These are phyloP conservation scores for Mesostigma viride DNA, from an alignment of 139 green algal genomes.

Conservation along the genomic window DNA sequence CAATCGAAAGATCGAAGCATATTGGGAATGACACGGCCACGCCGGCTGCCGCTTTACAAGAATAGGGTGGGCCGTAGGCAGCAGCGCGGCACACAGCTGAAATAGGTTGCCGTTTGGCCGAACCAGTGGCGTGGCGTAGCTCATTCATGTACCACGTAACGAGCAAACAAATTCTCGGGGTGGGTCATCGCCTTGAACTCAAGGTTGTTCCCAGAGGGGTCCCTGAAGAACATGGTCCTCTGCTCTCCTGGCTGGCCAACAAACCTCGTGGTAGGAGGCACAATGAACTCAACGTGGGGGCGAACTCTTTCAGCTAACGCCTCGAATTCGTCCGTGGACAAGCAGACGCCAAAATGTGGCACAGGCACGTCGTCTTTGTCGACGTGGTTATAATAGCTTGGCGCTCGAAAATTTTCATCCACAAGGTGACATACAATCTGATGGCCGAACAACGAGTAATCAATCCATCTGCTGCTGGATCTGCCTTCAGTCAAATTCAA, in stretches of 20 bases:
- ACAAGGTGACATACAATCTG: neutral
- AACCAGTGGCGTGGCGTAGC: too few species aligned
- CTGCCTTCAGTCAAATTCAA: neutral
- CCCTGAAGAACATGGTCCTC: constrained; percentile 79
- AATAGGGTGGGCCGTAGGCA: too few species aligned
- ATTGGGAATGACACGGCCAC: too few species aligned
- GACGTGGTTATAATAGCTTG: too few species aligned
- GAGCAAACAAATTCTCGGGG: constrained; percentile 76
- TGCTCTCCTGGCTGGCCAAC: constrained; percentile 39
- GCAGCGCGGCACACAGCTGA: too few species aligned
- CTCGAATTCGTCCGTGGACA: constrained; percentile 58
- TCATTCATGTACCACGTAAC: constrained; percentile 45
- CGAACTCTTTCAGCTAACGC: constrained; percentile 45
- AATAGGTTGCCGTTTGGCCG: too few species aligned
- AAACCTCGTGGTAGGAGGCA: constrained; percentile 55
- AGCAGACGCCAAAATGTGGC: constrained; percentile 63
- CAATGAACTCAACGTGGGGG: constrained; percentile 46
- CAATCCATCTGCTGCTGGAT: neutral
- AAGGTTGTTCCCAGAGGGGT: constrained; percentile 65
- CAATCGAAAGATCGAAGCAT: too few species aligned
- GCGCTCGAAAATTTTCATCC: constrained; percentile 14
- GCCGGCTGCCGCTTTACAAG: too few species aligned
- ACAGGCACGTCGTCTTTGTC: constrained; percentile 76
- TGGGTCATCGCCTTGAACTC: constrained; percentile 90
- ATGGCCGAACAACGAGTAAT: neutral